phyloP scores from a whole-genome alignment of 345 rosid genomes.

The Bretschneidera sinensis region DNA sequence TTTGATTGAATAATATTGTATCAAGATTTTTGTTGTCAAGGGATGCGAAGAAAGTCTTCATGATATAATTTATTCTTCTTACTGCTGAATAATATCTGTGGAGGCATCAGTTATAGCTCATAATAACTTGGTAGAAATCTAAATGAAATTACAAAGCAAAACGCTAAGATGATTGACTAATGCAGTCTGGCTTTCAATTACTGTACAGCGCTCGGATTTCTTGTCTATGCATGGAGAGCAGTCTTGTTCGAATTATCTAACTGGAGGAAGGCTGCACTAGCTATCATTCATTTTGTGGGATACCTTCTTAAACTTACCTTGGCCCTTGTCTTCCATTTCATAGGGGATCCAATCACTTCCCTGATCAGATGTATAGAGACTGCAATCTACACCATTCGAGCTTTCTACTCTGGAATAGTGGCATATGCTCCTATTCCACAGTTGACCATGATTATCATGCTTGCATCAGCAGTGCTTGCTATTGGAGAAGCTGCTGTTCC shows the following conservation, averaged over 20 bases:
- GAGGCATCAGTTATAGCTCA: too few species aligned
- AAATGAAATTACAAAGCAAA: too few species aligned
- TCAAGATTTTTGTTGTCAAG: too few species aligned
- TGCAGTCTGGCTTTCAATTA: conserved; percentile 1
- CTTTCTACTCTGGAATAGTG: conserved; percentile 70
- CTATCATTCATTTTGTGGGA: conserved; percentile 39
- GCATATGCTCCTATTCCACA: conserved; percentile 66
- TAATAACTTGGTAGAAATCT: too few species aligned
- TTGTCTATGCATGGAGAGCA: conserved; percentile 77
- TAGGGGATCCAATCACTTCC: conserved; percentile 72
- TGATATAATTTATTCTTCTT: too few species aligned
- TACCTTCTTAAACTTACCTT: conserved; percentile 57
- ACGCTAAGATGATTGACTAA: neutral
- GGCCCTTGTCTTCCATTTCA: conserved; percentile 71
- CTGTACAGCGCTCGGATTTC: conserved; percentile 67
- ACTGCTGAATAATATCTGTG: too few species aligned
- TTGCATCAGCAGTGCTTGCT: conserved; percentile 70
- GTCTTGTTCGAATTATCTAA: conserved; percentile 74
- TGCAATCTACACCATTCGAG: conserved; percentile 42
- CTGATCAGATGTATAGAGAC: conserved; percentile 50
- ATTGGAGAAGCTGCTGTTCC: conserved; percentile 79
- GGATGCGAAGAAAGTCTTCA: too few species aligned
- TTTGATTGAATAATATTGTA: too few species aligned
- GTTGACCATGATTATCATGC: conserved; percentile 50
- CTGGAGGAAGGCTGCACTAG: conserved; percentile 50